A percentile compares a stretch with the other conserved stretches of the same genome.
Conservation (phyloP, 2,329 filamentous ascomycete species). For the Trichophyton simii region DNA sequence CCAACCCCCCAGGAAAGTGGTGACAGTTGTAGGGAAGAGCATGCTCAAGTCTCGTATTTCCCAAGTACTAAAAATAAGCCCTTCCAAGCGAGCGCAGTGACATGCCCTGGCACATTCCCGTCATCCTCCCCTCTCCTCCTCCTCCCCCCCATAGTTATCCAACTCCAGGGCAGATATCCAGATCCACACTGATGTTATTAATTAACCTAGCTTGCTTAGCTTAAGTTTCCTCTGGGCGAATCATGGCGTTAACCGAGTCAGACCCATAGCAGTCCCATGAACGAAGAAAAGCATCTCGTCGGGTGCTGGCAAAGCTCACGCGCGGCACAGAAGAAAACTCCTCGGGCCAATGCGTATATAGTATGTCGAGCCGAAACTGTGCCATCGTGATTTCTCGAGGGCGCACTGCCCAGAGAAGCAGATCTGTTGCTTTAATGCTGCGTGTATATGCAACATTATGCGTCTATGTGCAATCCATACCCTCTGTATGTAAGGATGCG, state of each 20-base stretch:
- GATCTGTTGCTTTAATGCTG: not conserved
- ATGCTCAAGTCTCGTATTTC: constrained; percentile 2
- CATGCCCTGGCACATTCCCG: not conserved
- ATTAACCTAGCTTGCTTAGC: constrained; percentile 1
- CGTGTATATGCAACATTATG: not conserved
- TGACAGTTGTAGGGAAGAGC: not conserved
- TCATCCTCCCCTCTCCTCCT: not conserved
- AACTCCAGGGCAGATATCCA: not conserved
- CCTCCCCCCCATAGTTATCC: not conserved
- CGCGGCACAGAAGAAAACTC: not conserved
- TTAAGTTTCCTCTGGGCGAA: not conserved
- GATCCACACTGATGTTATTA: not conserved
- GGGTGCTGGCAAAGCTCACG: not conserved
- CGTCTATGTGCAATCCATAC: not conserved
- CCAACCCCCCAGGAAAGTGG: not conserved
- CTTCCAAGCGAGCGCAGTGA: not conserved
- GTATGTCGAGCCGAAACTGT: constrained; percentile 3
- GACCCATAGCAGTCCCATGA: not conserved
- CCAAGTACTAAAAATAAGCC: constrained; percentile 4
- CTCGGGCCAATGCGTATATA: not conserved
- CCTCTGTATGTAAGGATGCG: no score
- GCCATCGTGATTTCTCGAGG: not conserved
- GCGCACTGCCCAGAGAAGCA: not conserved
- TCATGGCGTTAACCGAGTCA: not conserved
- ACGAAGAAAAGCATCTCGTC: not conserved